Conservation (phyloP, 208 protist genomes). For the Acanthamoeba royreba region DNA sequence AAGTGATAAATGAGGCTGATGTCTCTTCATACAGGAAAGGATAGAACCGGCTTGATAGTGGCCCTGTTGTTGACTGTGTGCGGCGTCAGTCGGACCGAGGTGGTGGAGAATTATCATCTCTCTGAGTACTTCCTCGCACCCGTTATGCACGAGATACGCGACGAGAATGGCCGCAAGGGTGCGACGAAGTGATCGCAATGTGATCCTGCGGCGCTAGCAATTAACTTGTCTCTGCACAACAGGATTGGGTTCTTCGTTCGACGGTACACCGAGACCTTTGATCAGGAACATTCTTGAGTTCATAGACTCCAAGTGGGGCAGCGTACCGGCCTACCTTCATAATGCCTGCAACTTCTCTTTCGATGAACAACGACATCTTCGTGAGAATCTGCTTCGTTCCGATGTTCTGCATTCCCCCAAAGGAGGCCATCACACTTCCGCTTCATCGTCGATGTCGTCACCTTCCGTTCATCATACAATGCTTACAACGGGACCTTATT, state of each 20-base stretch:
- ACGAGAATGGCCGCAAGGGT: slow-evolving; percentile 17
- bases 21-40: neutral
- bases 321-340: neutral
- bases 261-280: neutral
- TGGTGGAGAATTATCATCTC: slow-evolving; percentile 32
- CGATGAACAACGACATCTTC: neutral
- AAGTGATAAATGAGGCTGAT: neutral
- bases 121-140: neutral
- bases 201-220: neutral
- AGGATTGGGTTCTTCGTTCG: neutral
- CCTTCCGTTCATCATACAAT: neutral
- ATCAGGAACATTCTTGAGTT: neutral
- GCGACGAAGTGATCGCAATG: neutral
- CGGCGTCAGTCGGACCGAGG: neutral
- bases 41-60: neutral
- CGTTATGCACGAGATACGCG: neutral
- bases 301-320: slow-evolving; percentile 35
- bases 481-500: neutral
- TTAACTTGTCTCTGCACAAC: neutral
- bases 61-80: slow-evolving; percentile 10
- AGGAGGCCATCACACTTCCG: neutral
- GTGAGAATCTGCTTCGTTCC: neutral
- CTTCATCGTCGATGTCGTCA: neutral
- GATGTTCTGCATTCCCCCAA: neutral
- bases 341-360: slow-evolving; percentile 35